phyloP scores from a whole-genome alignment of 2,329 filamentous ascomycete genomes.

The Fusarium sororula region DNA sequence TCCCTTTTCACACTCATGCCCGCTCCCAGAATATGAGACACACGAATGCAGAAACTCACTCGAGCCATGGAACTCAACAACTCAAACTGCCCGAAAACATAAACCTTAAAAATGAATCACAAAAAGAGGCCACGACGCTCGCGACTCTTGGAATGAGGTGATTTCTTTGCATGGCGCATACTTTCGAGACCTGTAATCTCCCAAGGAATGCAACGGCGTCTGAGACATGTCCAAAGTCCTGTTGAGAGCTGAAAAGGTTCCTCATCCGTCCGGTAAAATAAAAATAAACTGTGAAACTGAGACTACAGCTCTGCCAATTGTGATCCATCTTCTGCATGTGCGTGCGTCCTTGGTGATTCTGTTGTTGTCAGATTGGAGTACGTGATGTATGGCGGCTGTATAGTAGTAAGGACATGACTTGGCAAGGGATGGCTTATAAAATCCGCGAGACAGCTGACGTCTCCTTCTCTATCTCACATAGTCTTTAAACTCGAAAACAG shows the following conservation, averaged over 20 bases:
- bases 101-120: constrained; percentile 1
- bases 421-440: constrained; percentile 8
- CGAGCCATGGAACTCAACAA: not conserved
- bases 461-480: not conserved
- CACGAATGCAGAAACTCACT: not conserved
- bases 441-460: not conserved
- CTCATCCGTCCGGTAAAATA: not conserved
- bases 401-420: not conserved
- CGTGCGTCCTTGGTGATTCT: not conserved
- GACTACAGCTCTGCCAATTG: not conserved
- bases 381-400: not conserved
- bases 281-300: not conserved
- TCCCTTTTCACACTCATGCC: not conserved
- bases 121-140: not conserved
- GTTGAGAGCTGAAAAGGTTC: not conserved
- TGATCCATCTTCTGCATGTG: not conserved
- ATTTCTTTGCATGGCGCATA: not conserved
- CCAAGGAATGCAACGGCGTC: constrained; percentile 20
- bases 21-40: not conserved
- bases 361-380: not conserved
- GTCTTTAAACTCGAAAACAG: not conserved
- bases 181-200: constrained; percentile 16
- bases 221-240: constrained; percentile 10
- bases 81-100: constrained; percentile 3
- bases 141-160: constrained; percentile 11